A percentile compares a stretch with the other conserved stretches of the same genome.
Evolutionary conservation across 1,139 yeast species (phyloP).

Genomic region (Hyphopichia wangnamkhiaoensis): DNA sequence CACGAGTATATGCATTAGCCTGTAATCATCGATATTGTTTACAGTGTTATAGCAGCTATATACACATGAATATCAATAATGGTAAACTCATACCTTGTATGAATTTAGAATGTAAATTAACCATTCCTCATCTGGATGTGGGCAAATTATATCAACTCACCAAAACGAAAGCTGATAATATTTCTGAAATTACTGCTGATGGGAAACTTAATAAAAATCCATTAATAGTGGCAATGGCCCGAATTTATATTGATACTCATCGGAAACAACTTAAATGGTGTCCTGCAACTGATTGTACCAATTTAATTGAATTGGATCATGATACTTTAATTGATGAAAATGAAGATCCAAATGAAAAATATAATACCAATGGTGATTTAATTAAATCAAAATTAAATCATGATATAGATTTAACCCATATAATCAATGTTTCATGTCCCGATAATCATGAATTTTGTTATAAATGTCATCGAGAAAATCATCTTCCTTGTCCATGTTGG

Average conservation of each 20-base stretch:
- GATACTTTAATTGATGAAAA: constrained; percentile 13
- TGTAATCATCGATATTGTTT: constrained; percentile 76
- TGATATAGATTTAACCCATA: constrained; percentile 1
- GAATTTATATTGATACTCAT: constrained; percentile 51
- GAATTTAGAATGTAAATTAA: constrained; percentile 36
- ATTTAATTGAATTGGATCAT: constrained; percentile 50
- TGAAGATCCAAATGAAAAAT: constrained; percentile 10
- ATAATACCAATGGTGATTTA: background rate
- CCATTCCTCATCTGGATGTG: constrained; percentile 35
- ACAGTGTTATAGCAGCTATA: constrained; percentile 64
- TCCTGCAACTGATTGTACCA: constrained; percentile 82
- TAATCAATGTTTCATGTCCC: constrained; percentile 55
- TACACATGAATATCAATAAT: constrained; percentile 48
- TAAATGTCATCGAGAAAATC: constrained; percentile 74
- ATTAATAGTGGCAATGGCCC: constrained; percentile 34
- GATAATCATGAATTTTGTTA: constrained; percentile 78
- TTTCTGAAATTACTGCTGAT: constrained; percentile 5
- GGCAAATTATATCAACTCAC: constrained; percentile 13
- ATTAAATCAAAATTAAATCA: background rate
- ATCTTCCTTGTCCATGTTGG: constrained; percentile 80
- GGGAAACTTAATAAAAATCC: constrained; percentile 13
- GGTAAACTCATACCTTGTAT: constrained; percentile 72
- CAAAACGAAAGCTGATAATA: constrained; percentile 8
- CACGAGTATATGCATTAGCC: constrained; percentile 51
- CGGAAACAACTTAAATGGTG: constrained; percentile 68